phyloP scores from a whole-genome alignment of 2,329 filamentous ascomycete species.

The Fusarium hostae region DNA sequence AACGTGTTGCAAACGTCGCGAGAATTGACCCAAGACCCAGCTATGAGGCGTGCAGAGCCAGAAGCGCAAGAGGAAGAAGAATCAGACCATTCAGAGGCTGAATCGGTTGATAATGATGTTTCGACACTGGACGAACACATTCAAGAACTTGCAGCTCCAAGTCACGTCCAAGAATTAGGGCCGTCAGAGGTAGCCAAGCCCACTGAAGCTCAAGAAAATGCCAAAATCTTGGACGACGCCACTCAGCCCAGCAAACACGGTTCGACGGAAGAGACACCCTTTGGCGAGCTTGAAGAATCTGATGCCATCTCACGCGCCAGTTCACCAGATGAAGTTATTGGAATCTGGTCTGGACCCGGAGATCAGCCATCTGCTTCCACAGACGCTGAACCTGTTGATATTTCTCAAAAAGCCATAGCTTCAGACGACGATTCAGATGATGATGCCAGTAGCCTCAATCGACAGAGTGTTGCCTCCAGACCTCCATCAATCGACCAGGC shows the following conservation, averaged over 20 bases:
- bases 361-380: neutral
- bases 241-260: neutral
- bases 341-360: neutral
- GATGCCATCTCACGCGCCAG: neutral
- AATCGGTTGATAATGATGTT: slow-evolving; percentile 4
- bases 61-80: neutral
- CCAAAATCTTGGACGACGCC: neutral
- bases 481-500: neutral
- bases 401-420: neutral
- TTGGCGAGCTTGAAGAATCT: neutral
- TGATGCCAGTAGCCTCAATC: neutral
- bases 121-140: slow-evolving; percentile 1
- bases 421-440: slow-evolving; percentile 4
- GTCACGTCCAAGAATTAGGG: neutral
- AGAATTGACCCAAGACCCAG: slow-evolving; percentile 6
- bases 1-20: slow-evolving; percentile 17
- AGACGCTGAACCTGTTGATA: neutral
- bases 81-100: neutral
- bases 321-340: slow-evolving; percentile 3
- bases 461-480: neutral
- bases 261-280: neutral
- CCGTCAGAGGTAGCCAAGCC: neutral
- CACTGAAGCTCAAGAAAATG: neutral
- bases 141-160: neutral
- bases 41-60: neutral